Conservation (phyloP, 768 basidiomycete genomes). For the Crepidotus variabilis region DNA sequence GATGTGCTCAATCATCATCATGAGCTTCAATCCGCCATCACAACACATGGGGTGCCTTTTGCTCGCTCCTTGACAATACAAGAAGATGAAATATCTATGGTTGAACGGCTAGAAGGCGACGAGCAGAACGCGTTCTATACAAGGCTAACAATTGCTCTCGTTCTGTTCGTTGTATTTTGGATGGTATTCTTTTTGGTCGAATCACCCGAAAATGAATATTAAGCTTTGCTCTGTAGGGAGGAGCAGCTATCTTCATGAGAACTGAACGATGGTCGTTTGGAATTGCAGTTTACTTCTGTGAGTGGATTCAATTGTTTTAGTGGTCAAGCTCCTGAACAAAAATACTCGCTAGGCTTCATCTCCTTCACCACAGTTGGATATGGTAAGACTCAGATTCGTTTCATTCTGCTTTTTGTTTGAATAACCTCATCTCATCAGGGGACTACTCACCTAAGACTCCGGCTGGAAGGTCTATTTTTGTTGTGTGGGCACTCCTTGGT, state of each 20-base stretch:
- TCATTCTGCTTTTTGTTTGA: too few relatives aligned
- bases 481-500: slow-evolving; percentile 76
- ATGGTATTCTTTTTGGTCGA: slow-evolving; percentile 35
- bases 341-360: slow-evolving; percentile 51
- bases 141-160: slow-evolving; percentile 54
- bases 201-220: neutral
- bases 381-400: slow-evolving; percentile 24
- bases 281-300: slow-evolving; percentile 69
- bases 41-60: slow-evolving; percentile 11
- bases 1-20: neutral
- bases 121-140: slow-evolving; percentile 54
- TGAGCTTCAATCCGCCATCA: too few relatives aligned
- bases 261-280: slow-evolving; percentile 72
- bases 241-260: slow-evolving; percentile 61
- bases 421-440: too few relatives aligned
- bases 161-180: slow-evolving; percentile 77
- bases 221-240: slow-evolving; percentile 40
- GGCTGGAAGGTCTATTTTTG: slow-evolving; percentile 72
- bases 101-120: slow-evolving; percentile 28
- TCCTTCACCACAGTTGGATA: slow-evolving; percentile 76
- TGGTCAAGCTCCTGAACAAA: neutral
- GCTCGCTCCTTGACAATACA: slow-evolving; percentile 14
- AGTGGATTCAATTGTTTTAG: slow-evolving; percentile 14
- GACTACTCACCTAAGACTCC: slow-evolving; percentile 60
- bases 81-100: slow-evolving; percentile 29